Conservation (phyloP, 73 alveolate genomes). For the Uronychia setigera region DNA sequence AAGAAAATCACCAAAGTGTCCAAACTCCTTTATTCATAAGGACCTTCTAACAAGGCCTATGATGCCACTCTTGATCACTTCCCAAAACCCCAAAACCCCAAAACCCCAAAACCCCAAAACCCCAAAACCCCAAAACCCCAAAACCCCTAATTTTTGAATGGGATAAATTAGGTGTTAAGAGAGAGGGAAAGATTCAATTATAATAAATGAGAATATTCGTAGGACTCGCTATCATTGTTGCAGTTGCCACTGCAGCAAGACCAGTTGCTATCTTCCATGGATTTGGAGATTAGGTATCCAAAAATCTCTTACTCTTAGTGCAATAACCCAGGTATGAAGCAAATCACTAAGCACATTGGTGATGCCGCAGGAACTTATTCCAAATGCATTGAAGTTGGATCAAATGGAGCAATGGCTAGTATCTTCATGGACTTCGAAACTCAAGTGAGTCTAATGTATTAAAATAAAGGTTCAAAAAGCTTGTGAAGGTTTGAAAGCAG, state of each 20-base stretch:
- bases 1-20: not conserved
- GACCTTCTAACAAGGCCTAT: not conserved
- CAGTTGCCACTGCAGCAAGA: too few relatives aligned
- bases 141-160: too few relatives aligned
- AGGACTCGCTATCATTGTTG: too few relatives aligned
- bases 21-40: not conserved
- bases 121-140: too few relatives aligned
- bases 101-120: too few relatives aligned
- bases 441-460: slow-evolving; percentile 10
- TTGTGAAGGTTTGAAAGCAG: slow-evolving; percentile 67
- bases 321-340: slow-evolving; percentile 60
- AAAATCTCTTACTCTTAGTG: slow-evolving; percentile 26
- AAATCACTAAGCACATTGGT: slow-evolving; percentile 56
- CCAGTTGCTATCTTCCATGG: too few relatives aligned
- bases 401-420: slow-evolving; percentile 62
- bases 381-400: slow-evolving; percentile 83
- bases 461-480: slow-evolving; percentile 75
- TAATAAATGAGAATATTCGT: too few relatives aligned
- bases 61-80: not conserved
- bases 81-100: too few relatives aligned
- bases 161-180: too few relatives aligned
- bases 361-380: slow-evolving; percentile 65
- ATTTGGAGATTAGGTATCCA: too few relatives aligned
- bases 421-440: slow-evolving; percentile 73
- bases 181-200: too few relatives aligned